Percentiles rank a stretch among this genome's conserved stretches.
phyloP scores from a whole-genome alignment of 805 yeast species.

The Dipodascopsis uninucleata region DNA sequence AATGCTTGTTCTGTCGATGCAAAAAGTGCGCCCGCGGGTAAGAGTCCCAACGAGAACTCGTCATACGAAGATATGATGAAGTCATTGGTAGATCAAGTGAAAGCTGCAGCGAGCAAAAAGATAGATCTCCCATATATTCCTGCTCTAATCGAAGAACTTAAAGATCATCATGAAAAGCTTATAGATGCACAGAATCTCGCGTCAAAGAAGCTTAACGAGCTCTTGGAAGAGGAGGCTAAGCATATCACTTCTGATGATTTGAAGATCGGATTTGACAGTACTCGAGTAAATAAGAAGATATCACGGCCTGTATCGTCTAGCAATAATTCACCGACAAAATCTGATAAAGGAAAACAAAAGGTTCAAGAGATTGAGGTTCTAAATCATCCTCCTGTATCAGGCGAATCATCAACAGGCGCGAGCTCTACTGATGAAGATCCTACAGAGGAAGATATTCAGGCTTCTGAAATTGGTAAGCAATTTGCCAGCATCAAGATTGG shows the following conservation, averaged over 20 bases:
- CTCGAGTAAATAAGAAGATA: conserved; percentile 70
- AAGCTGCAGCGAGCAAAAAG: conserved; percentile 51
- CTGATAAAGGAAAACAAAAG: conserved; percentile 28
- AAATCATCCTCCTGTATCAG: conserved; percentile 31
- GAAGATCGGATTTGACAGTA: conserved; percentile 86
- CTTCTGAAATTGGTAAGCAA: conserved; percentile 60
- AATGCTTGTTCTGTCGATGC: conserved; percentile 28
- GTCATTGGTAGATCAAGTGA: conserved; percentile 76
- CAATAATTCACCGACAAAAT: conserved; percentile 36
- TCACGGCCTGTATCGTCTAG: conserved; percentile 30
- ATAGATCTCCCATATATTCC: conserved; percentile 40
- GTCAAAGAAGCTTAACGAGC: conserved; percentile 58
- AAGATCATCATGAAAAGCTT: conserved; percentile 67
- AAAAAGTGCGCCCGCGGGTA: conserved; percentile 29
- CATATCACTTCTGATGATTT: conserved; percentile 88
- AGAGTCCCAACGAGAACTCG: conserved; percentile 9
- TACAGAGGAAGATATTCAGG: conserved; percentile 30
- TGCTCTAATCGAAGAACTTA: conserved; percentile 38
- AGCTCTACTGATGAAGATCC: conserved; percentile 14
- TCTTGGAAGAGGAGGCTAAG: conserved; percentile 64
- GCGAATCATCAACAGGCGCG: conserved; percentile 9
- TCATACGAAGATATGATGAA: conserved; percentile 90
- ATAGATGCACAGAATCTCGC: conserved; percentile 62
- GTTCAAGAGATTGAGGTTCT: conserved; percentile 37
- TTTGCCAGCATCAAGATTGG: conserved; percentile 57